These are phyloP conservation scores for Graphilbum ipis-grandicollis DNA, from an alignment of 2,329 filamentous ascomycete genomes.

Conservation along the genomic window DNA sequence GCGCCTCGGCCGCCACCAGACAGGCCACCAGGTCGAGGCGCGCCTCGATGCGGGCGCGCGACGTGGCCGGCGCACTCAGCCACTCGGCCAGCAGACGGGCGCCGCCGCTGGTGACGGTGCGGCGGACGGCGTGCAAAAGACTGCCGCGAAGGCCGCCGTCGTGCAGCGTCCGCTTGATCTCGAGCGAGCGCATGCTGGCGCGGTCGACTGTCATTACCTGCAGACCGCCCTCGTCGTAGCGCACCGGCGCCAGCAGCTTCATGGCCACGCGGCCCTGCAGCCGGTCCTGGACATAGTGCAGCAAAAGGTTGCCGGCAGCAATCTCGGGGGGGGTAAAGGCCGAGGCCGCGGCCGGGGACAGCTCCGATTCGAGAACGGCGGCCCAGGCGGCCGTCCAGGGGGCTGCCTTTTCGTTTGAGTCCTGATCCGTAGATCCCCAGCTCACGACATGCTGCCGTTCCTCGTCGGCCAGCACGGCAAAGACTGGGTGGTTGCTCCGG, in stretches of 20 bases:
- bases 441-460: slow-evolving; percentile 49
- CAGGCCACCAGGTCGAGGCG: slow-evolving; percentile 68
- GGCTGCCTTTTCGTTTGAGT: too few relatives aligned
- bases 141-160: slow-evolving; percentile 70
- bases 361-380: slow-evolving; percentile 57
- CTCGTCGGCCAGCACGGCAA: slow-evolving; percentile 55
- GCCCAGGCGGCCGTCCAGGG: slow-evolving; percentile 48
- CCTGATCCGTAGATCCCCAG: too few relatives aligned
- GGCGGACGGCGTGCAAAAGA: slow-evolving; percentile 72
- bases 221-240: slow-evolving; percentile 41
- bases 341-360: slow-evolving; percentile 32
- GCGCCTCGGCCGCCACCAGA: slow-evolving; percentile 43
- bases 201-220: slow-evolving; percentile 84
- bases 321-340: slow-evolving; percentile 54
- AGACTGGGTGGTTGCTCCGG: slow-evolving; percentile 30
- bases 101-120: slow-evolving; percentile 83
- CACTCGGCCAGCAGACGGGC: slow-evolving; percentile 70
- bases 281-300: slow-evolving; percentile 69
- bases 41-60: slow-evolving; percentile 56
- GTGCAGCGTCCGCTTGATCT: slow-evolving; percentile 72
- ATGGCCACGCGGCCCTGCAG: slow-evolving; percentile 55
- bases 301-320: slow-evolving; percentile 58
- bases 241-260: slow-evolving; percentile 67
- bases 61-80: slow-evolving; percentile 84
- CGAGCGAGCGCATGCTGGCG: slow-evolving; percentile 74